phyloP scores from a whole-genome alignment of 495 filamentous ascomycete genomes.

The Penicillium cataractarum region DNA sequence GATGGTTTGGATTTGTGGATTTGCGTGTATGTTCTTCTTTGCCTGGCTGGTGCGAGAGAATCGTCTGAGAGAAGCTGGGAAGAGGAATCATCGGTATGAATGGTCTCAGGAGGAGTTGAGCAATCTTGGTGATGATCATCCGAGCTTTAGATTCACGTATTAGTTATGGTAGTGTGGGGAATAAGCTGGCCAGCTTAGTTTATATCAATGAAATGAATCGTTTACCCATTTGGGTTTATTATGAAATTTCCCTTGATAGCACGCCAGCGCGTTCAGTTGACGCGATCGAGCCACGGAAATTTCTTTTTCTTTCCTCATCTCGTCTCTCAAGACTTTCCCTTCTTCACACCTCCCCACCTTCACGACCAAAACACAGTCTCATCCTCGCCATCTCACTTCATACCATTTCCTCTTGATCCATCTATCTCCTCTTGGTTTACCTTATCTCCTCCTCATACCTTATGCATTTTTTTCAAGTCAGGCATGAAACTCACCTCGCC shows the following conservation, averaged over 20 bases:
- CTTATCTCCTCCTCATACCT: no score
- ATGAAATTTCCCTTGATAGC: neutral
- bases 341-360: neutral
- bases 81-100: conserved; percentile 52
- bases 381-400: neutral
- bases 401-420: neutral
- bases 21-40: conserved; percentile 45
- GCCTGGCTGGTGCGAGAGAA: conserved; percentile 55
- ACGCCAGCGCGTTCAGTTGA: neutral
- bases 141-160: conserved; percentile 57
- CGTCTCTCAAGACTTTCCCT: neutral
- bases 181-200: neutral
- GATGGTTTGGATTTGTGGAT: conserved; percentile 53
- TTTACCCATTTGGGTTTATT: neutral
- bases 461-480: no score
- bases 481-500: neutral
- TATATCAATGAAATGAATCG: neutral
- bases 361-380: neutral
- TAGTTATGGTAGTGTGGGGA: conserved; percentile 12
- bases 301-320: neutral
- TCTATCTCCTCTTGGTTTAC: no score
- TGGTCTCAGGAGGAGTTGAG: conserved; percentile 48
- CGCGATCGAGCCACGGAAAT: neutral
- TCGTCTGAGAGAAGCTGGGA: conserved; percentile 54
- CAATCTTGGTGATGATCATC: conserved; percentile 65